phyloP scores from a whole-genome alignment of 2,329 filamentous ascomycete genomes.

The Penicillium sp. region DNA sequence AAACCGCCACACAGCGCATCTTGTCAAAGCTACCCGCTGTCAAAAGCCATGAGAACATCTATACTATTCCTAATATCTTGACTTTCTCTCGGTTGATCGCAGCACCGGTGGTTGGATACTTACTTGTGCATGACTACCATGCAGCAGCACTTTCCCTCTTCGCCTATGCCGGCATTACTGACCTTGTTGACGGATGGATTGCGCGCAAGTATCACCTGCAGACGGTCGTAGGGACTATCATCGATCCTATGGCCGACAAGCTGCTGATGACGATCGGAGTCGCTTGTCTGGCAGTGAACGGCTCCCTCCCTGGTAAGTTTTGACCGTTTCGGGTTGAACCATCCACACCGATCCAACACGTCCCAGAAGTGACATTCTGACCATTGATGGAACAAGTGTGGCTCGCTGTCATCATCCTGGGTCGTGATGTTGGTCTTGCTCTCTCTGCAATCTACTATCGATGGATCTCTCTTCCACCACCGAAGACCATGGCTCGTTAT shows the following conservation, averaged over 20 bases:
- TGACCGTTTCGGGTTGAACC: too few relatives aligned
- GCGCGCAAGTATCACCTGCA: constrained; percentile 80
- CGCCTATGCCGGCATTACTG: constrained; percentile 83
- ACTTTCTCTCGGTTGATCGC: constrained; percentile 79
- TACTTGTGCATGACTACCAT: constrained; percentile 77
- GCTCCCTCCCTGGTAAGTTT: constrained; percentile 65
- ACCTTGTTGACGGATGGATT: constrained; percentile 90
- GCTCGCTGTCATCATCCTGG: constrained; percentile 83
- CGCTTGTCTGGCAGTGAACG: constrained; percentile 75
- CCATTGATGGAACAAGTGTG: constrained; percentile 53
- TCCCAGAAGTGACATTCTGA: not conserved
- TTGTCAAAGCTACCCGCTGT: constrained; percentile 29
- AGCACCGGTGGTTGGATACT: constrained; percentile 80
- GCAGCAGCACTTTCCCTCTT: constrained; percentile 77
- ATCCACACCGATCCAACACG: too few relatives aligned
- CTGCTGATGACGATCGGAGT: constrained; percentile 89
- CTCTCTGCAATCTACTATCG: constrained; percentile 90
- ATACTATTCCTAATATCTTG: constrained; percentile 89
- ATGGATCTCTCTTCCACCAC: constrained; percentile 86
- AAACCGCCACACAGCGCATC: constrained; percentile 25
- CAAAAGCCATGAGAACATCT: constrained; percentile 74
- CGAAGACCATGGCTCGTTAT: constrained; percentile 86
- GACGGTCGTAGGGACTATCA: constrained; percentile 89
- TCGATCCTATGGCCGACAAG: constrained; percentile 97
- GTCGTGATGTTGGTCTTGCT: constrained; percentile 75